These are phyloP conservation scores for Ganoderma resinaceum DNA, from an alignment of 1,284 basidiomycete species.

Conservation along the genomic window DNA sequence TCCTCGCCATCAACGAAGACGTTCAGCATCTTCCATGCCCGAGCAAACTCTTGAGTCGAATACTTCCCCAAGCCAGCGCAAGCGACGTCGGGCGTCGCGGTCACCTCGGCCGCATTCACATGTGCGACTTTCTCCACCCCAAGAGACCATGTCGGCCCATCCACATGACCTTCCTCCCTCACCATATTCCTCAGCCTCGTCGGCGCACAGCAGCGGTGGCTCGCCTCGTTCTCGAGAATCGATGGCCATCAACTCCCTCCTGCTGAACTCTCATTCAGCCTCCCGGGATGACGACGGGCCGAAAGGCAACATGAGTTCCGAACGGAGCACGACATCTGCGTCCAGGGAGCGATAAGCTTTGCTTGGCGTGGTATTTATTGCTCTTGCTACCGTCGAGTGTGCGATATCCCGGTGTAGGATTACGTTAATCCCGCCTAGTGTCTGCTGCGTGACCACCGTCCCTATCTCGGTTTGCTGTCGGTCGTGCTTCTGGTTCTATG, in stretches of 20 bases:
- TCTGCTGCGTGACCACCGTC: background rate
- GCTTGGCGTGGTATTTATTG: constrained; percentile 15
- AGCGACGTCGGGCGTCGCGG: constrained; percentile 38
- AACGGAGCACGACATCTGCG: constrained; percentile 29
- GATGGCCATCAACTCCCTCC: constrained; percentile 51
- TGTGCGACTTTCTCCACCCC: constrained; percentile 18
- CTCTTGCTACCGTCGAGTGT: constrained; percentile 6
- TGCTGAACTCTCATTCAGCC: constrained; percentile 39
- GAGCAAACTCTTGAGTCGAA: constrained; percentile 20
- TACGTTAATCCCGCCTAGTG: constrained; percentile 15
- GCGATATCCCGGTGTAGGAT: constrained; percentile 23
- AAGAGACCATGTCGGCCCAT: constrained; percentile 22
- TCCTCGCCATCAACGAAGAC: constrained; percentile 28
- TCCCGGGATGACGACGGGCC: constrained; percentile 27
- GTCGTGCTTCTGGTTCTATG: constrained; percentile 7
- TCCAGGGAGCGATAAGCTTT: constrained; percentile 26
- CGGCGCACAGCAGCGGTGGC: constrained; percentile 38
- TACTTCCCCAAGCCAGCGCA: constrained; percentile 29
- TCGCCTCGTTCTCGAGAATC: constrained; percentile 42
- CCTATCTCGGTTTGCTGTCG: constrained; percentile 1
- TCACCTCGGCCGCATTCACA: constrained; percentile 35
- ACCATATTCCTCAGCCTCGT: constrained; percentile 39
- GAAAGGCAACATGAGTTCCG: constrained; percentile 32
- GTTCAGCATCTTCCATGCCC: constrained; percentile 28
- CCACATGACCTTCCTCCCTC: constrained; percentile 37